Base-by-base conservation (phyloP, 345 rosid genomes). In the Lumnitzera littorea region DNA sequence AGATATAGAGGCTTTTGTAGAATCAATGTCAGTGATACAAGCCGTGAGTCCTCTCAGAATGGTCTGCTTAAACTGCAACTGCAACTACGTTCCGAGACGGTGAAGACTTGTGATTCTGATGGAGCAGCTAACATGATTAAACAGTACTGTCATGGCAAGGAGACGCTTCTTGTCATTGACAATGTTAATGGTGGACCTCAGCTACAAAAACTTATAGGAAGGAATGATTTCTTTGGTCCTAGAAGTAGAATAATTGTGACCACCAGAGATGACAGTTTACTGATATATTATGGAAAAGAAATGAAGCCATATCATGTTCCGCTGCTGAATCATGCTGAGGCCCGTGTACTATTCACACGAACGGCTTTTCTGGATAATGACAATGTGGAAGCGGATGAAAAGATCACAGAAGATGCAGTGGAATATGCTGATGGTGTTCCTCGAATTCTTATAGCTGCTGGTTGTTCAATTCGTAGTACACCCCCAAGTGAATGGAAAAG, bases 221-320 rank as follows among this genome's bases (percentile, higher is more conserved):
- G 25, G 5, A 16, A 0, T 20, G 56, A 71, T 46, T 60, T 58
- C 58, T 73, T 68, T 60, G 73, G 67, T 59, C 3, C 11, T 2
- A 69, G 76, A 27, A 72, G 70, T 24, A 68, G 65, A 58, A 51
- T 72, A n/a, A 59, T 72, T 23, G 25, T 72, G 15, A 72, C 60
- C 1, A 58, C 76, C 13, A 51, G 70, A 60, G 66, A 73, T 48
- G 51, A 65, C 43, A 57, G 46, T 56, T 46, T 68, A 20, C 43
- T 68, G 0, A 41, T 14, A 7, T 11, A 16, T 15, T 62, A 13
- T 20, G 49, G 61, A 24, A 58, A 52, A 41, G 29, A 57, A 8
- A 11, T 51, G 1, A 17, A 9, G 13, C 5, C n/a, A 17, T 61
- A 71, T 52, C 25, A 60, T 2, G 62, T 46, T 6, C 4, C 17